These are phyloP conservation scores for Rhizoclosmatium sp. DNA, from an alignment of 192 early-diverging fungal genomes.

Conservation along the genomic window DNA sequence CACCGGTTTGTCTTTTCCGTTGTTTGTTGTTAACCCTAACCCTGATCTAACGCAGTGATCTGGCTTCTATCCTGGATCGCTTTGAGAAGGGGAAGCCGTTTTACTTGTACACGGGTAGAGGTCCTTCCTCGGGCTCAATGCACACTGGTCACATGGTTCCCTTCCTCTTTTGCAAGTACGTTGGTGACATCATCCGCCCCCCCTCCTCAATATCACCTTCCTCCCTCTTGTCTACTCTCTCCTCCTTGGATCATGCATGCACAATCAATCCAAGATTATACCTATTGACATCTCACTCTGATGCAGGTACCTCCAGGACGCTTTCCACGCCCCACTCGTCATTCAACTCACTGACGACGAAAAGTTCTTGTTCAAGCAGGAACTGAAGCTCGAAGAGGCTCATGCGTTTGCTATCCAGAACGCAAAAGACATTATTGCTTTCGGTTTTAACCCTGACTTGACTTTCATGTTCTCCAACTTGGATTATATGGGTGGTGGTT, in stretches of 20 bases:
- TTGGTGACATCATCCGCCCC: neutral
- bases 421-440: constrained; percentile 93
- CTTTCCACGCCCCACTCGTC: constrained; percentile 93
- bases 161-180: constrained; percentile 94
- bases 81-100: constrained; percentile 97
- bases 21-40: constrained; percentile 42
- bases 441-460: constrained; percentile 93
- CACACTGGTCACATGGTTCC: constrained; percentile 97
- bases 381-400: constrained; percentile 83
- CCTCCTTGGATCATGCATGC: neutral
- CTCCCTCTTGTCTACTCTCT: neutral
- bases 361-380: constrained; percentile 95
- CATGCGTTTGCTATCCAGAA: constrained; percentile 79
- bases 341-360: constrained; percentile 99
- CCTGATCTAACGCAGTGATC: constrained; percentile 60
- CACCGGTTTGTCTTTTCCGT: constrained; percentile 70
- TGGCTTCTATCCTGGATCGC: constrained; percentile 83
- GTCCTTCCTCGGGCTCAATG: constrained; percentile 90
- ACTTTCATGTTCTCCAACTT: constrained; percentile 97
- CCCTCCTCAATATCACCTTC: neutral
- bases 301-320: constrained; percentile 90
- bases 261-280: neutral
- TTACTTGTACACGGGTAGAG: constrained; percentile 97
- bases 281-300: neutral
- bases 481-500: constrained; percentile 88